Percentiles rank a stretch among this genome's conserved stretches.
Conservation (phyloP, 495 filamentous ascomycete genomes). For the Penicillium macrosclerotiorum region DNA sequence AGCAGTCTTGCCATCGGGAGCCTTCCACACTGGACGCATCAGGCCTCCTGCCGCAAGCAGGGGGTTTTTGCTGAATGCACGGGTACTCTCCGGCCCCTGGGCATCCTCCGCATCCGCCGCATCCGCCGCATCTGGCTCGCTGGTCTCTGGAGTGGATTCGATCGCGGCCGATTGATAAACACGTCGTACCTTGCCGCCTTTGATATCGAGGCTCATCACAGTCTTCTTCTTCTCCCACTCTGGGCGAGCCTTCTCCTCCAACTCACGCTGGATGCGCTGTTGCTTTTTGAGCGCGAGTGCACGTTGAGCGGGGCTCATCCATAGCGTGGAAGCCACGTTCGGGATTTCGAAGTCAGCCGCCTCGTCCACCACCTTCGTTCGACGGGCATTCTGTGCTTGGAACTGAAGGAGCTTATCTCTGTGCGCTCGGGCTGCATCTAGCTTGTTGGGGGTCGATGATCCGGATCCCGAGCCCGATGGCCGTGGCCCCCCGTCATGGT, state of each 20-base stretch:
- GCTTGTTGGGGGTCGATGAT: conserved; percentile 33
- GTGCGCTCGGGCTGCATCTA: conserved; percentile 59
- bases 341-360: conserved; percentile 88
- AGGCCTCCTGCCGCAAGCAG: conserved; percentile 66
- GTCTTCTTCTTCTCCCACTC: conserved; percentile 92
- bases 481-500: conserved; percentile 39
- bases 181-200: conserved; percentile 70
- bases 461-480: conserved; percentile 47
- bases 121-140: conserved; percentile 36
- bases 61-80: conserved; percentile 81
- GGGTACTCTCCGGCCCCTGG: conserved; percentile 31
- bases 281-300: conserved; percentile 86
- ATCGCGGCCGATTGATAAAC: conserved; percentile 58
- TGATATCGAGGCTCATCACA: conserved; percentile 82
- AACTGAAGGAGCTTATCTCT: conserved; percentile 78
- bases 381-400: conserved; percentile 82
- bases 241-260: conserved; percentile 86
- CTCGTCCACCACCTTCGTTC: conserved; percentile 90
- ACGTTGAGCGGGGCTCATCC: conserved; percentile 84
- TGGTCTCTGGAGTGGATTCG: conserved; percentile 23
- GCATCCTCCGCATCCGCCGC: conserved; percentile 26
- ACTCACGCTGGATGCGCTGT: conserved; percentile 80
- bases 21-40: conserved; percentile 74
- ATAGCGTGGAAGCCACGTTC: conserved; percentile 66
- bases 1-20: conserved; percentile 44